These are phyloP conservation scores for Penicillium verhagenii DNA, from an alignment of 495 filamentous ascomycete genomes.

Conservation along the genomic window DNA sequence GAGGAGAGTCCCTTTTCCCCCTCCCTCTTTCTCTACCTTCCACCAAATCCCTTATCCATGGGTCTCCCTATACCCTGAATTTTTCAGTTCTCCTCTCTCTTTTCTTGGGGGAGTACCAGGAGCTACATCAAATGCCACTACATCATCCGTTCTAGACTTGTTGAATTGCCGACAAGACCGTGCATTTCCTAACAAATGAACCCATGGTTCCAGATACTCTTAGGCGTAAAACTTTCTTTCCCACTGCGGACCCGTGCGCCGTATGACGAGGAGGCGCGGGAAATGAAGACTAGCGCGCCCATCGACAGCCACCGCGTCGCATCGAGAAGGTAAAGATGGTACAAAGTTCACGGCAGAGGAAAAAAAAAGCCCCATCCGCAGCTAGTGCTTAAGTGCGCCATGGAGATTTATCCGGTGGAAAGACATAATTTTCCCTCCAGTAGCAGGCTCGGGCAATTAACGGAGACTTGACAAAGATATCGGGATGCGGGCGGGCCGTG, in stretches of 20 bases:
- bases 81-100: too few relatives aligned
- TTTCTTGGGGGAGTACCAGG: too few relatives aligned
- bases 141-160: too few relatives aligned
- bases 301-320: not conserved
- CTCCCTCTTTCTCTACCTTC: too few relatives aligned
- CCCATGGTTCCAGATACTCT: not conserved
- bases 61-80: too few relatives aligned
- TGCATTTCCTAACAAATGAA: not conserved
- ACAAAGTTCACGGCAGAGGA: not conserved
- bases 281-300: not conserved
- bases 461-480: constrained; percentile 3
- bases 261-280: constrained; percentile 8
- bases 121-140: too few relatives aligned
- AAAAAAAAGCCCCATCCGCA: constrained; percentile 15
- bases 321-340: not conserved
- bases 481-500: constrained; percentile 6
- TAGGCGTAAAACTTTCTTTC: not conserved
- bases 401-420: not conserved
- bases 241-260: not conserved
- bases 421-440: not conserved
- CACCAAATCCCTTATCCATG: too few relatives aligned
- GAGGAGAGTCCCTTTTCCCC: too few relatives aligned
- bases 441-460: constrained; percentile 1
- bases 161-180: not conserved
- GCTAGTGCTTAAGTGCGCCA: constrained; percentile 3